phyloP scores from a whole-genome alignment of 1,284 basidiomycete genomes.

The Cutaneotrichosporon cutaneum region DNA sequence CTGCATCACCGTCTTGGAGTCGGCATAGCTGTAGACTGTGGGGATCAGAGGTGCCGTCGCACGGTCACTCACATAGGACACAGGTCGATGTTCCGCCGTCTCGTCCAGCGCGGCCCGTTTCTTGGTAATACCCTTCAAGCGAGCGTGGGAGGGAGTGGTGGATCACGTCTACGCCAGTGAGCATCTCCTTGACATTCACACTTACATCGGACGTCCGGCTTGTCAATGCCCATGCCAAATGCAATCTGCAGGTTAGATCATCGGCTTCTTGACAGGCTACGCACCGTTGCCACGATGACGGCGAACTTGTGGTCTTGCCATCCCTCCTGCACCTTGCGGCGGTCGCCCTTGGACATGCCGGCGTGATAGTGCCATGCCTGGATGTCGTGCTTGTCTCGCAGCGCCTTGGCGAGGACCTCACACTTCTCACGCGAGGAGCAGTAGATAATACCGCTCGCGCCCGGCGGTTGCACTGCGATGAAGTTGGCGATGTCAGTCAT shows the following conservation, averaged over 20 bases:
- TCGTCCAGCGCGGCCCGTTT: conserved; percentile 79
- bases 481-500: conserved; percentile 69
- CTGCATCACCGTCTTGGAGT: conserved; percentile 58
- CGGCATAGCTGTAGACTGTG: conserved; percentile 59
- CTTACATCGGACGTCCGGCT: conserved; percentile 64
- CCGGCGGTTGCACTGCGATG: conserved; percentile 63
- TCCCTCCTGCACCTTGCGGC: conserved; percentile 63
- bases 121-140: conserved; percentile 76
- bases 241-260: conserved; percentile 60
- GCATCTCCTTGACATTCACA: conserved; percentile 1
- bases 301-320: conserved; percentile 75
- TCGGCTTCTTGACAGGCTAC: conserved; percentile 21
- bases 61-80: conserved; percentile 56
- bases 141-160: conserved; percentile 70
- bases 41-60: conserved; percentile 31
- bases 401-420: conserved; percentile 70
- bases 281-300: conserved; percentile 83
- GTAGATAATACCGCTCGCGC: conserved; percentile 83
- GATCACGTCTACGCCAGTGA: conserved; percentile 63
- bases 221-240: conserved; percentile 98
- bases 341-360: conserved; percentile 66
- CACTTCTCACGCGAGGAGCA: conserved; percentile 70
- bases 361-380: conserved; percentile 85
- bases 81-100: conserved; percentile 68
- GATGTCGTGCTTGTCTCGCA: conserved; percentile 62